Evolutionary conservation across 2,329 filamentous ascomycete genomes (phyloP).

Genomic region (Emmonsiellopsis sp.): DNA sequence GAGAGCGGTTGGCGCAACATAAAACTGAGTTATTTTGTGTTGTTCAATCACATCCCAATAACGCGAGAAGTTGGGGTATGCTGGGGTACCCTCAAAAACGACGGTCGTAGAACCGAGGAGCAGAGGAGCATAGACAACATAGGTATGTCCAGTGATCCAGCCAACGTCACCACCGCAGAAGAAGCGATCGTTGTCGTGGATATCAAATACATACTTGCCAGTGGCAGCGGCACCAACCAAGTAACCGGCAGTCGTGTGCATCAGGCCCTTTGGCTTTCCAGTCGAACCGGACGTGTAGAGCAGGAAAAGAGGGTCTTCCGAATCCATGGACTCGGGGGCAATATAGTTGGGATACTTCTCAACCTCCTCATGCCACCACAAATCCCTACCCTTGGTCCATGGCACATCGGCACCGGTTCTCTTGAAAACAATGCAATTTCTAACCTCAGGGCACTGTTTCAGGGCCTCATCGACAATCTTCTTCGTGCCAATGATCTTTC

Average conservation of each 20-base stretch:
- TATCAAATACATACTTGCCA: conserved; percentile 98
- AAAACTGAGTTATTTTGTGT: conserved; percentile 94
- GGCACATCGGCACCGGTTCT: conserved; percentile 88
- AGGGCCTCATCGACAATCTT: conserved; percentile 98
- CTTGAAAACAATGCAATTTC: conserved; percentile 82
- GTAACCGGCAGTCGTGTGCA: conserved; percentile 96
- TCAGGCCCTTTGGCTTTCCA: conserved; percentile 95
- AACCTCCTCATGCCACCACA: conserved; percentile 98
- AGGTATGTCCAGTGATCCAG: conserved; percentile 98
- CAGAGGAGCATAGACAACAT: conserved; percentile 92
- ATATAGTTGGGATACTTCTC: conserved; percentile 95
- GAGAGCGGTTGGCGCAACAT: conserved; percentile 90
- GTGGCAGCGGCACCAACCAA: conserved; percentile 87
- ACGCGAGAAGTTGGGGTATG: conserved; percentile 93
- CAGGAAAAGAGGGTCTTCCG: conserved; percentile 93
- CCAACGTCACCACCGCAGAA: conserved; percentile 98
- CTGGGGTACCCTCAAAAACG: conserved; percentile 95
- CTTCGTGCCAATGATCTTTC: conserved; percentile 95
- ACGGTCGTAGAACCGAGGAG: conserved; percentile 89
- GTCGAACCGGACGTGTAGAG: conserved; percentile 98
- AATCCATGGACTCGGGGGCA: conserved; percentile 76
- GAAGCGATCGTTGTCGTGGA: conserved; percentile 85
- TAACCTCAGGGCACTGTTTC: conserved; percentile 87
- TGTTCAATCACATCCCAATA: conserved; percentile 99
- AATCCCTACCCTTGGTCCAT: conserved; percentile 78